Evolutionary conservation across 108 stramenopile genomes (phyloP).

Genomic region (Skeletonema tropicum): DNA sequence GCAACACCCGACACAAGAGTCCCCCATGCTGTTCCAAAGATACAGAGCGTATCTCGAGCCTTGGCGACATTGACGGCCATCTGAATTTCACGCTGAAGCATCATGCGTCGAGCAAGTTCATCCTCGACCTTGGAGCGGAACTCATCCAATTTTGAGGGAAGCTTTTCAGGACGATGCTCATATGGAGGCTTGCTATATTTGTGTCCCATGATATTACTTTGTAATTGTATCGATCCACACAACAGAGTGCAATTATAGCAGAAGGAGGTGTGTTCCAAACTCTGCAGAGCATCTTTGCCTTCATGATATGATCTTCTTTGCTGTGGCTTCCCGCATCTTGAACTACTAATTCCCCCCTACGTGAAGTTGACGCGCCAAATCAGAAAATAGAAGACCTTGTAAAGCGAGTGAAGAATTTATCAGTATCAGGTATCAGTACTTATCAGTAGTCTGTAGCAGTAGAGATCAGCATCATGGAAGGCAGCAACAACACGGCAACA

Average conservation of each 20-base stretch:
- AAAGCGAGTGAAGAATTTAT: no score
- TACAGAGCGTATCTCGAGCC: slow-evolving; percentile 55
- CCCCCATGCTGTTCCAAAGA: slow-evolving; percentile 56
- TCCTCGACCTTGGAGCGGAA: slow-evolving; percentile 39
- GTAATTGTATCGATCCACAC: no score
- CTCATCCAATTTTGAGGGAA: neutral
- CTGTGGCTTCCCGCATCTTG: no score
- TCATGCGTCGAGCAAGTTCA: slow-evolving; percentile 50
- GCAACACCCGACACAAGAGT: slow-evolving; percentile 36
- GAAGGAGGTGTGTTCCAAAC: no score
- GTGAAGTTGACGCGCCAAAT: neutral
- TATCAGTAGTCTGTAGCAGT: no score
- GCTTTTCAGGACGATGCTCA: neutral
- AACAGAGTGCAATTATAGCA: no score
- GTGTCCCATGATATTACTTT: neutral
- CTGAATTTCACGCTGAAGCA: slow-evolving; percentile 65
- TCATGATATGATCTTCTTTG: no score
- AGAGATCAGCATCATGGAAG: neutral
- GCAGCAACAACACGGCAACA: neutral
- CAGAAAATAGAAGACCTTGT: no score
- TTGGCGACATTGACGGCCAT: slow-evolving; percentile 67
- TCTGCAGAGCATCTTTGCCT: no score
- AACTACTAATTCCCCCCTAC: no score
- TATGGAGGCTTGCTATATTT: neutral
- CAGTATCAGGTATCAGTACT: no score